Evolutionary conservation across 1,139 yeast species (phyloP).

Genomic region (Barnettozyma hawaiiensis): DNA sequence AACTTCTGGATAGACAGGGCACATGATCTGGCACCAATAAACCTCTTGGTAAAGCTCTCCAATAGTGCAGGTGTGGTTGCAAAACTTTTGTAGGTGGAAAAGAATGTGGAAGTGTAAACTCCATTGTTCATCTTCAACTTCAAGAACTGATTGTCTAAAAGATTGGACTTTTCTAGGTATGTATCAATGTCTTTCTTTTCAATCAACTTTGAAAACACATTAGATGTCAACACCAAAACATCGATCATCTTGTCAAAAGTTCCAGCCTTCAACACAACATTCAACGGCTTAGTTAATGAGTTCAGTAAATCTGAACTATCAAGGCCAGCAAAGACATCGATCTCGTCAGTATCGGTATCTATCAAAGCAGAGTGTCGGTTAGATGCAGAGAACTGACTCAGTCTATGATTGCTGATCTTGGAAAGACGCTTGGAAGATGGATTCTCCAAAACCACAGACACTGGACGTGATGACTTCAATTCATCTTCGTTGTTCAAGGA

Average conservation of each 20-base stretch:
- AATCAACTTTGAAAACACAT: conserved; percentile 47
- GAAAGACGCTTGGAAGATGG: conserved; percentile 37
- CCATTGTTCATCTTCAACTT: conserved; percentile 53
- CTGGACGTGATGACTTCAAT: conserved; percentile 35
- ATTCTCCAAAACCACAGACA: conserved; percentile 42
- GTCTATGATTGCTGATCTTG: conserved; percentile 27
- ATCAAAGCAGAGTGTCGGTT: conserved; percentile 19
- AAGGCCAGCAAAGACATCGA: conserved; percentile 27
- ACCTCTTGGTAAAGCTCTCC: conserved; percentile 46
- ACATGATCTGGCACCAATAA: conserved; percentile 54
- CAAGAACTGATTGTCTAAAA: conserved; percentile 34
- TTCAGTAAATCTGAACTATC: conserved; percentile 32
- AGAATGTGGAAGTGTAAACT: conserved; percentile 54
- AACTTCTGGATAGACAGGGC: conserved; percentile 41
- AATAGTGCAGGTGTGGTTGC: conserved; percentile 48
- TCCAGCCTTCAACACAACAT: conserved; percentile 55
- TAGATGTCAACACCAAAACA: conserved; percentile 55
- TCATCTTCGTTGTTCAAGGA: conserved; percentile 34
- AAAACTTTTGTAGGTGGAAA: conserved; percentile 60
- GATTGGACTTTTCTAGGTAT: conserved; percentile 29
- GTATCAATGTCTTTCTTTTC: conserved; percentile 37
- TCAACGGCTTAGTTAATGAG: conserved; percentile 29
- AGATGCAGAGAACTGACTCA: conserved; percentile 17
- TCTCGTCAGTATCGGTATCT: conserved; percentile 14
- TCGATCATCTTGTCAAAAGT: conserved; percentile 56